A percentile compares a stretch with the other conserved stretches of the same genome.
phyloP scores from a whole-genome alignment of 345 rosid genomes.

The Brassica cretica region DNA sequence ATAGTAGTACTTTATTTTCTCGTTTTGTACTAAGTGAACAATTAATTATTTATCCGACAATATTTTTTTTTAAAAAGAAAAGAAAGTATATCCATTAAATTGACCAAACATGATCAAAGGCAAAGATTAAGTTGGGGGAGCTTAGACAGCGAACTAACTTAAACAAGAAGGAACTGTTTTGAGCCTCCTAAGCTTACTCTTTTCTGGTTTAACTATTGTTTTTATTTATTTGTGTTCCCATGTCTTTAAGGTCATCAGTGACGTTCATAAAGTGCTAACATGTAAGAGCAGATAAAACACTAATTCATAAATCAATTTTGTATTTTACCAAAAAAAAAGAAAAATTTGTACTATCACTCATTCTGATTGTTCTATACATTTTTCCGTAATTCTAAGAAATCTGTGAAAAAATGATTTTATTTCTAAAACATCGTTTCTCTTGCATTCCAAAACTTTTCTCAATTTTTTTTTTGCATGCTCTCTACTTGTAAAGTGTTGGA shows the following conservation, averaged over 20 bases:
- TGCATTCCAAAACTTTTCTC: background rate
- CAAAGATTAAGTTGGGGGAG: conserved; percentile 19
- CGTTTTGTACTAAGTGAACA: background rate
- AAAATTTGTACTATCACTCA: background rate
- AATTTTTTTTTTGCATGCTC: background rate
- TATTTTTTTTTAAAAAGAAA: background rate
- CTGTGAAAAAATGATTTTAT: background rate
- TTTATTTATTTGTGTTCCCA: background rate
- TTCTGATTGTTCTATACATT: background rate
- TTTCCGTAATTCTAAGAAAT: background rate
- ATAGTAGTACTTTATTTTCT: background rate
- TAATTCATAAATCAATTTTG: background rate
- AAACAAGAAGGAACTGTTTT: conserved; percentile 29
- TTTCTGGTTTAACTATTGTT: background rate
- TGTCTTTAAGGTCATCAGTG: background rate
- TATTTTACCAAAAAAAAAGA: too few relatives aligned
- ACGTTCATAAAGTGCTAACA: background rate
- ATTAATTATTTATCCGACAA: conserved; percentile 19
- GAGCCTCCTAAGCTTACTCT: background rate
- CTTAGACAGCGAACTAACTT: conserved; percentile 29
- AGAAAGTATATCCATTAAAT: conserved; percentile 27
- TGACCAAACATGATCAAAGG: conserved; percentile 28
- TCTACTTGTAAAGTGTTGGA: background rate
- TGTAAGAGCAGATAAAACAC: background rate
- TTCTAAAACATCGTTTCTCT: background rate